Conservation (phyloP, 805 yeast genomes). For the Blastobotrys mokoenaii region DNA sequence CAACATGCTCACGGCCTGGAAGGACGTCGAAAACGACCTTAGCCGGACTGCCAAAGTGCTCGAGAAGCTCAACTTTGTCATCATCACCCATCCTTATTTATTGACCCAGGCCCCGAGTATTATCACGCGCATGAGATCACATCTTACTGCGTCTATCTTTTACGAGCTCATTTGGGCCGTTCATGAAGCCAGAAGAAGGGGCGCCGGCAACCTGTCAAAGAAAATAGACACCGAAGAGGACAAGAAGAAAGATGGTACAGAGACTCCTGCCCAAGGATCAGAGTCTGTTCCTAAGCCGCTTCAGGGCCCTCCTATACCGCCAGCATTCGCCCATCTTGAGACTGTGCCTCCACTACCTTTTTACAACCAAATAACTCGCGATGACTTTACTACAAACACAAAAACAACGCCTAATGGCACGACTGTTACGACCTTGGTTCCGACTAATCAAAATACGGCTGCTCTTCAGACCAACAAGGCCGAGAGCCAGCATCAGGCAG, state of each 20-base stretch:
- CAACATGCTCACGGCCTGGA: constrained; percentile 88
- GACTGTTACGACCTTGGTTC: constrained; percentile 79
- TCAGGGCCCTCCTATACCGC: constrained; percentile 20
- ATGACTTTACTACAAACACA: constrained; percentile 76
- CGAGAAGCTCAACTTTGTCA: constrained; percentile 79
- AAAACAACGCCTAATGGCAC: constrained; percentile 91
- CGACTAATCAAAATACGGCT: constrained; percentile 57
- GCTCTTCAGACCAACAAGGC: constrained; percentile 35
- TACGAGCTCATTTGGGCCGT: constrained; percentile 91
- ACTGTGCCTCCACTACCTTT: constrained; percentile 72
- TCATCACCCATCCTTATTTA: constrained; percentile 79
- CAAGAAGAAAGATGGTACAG: constrained; percentile 11
- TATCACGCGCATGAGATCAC: constrained; percentile 83
- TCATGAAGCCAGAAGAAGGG: constrained; percentile 82
- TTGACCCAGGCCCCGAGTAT: constrained; percentile 66
- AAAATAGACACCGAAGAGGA: background rate
- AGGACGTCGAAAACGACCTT: constrained; percentile 80
- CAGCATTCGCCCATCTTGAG: constrained; percentile 21
- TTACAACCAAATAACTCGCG: constrained; percentile 82
- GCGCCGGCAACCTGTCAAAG: constrained; percentile 5
- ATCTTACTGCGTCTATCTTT: constrained; percentile 80
- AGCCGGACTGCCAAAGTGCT: constrained; percentile 85
- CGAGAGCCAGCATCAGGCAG: constrained; percentile 12
- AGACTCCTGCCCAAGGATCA: constrained; percentile 12
- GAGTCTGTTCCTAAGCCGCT: constrained; percentile 16